Evolutionary conservation across 192 early-diverging fungal genomes (phyloP), one percentile per base, ranked within the genome.

Genomic region (Umbelopsis isabellina): DNA sequence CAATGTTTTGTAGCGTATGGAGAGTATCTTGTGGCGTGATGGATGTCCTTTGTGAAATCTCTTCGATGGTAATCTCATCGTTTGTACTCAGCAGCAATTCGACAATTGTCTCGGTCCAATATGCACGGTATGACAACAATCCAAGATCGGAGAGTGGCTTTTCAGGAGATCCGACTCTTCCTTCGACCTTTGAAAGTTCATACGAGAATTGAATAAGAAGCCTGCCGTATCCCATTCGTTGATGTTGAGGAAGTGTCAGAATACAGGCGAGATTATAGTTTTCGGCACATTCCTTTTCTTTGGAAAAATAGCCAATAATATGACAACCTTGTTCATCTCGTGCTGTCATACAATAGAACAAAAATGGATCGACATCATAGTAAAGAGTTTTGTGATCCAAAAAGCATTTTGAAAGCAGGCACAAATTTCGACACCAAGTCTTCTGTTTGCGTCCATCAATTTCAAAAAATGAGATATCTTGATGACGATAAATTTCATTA

Each of bases 261-360:
- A 99, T 99, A 83, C 98, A 99, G 1, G 98, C 97, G 23, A 99
- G 84, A 79, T 99, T 99, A 84, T 98, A 99, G 65, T 95, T 93
- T 64, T 97, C 95, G 1, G 90, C 82, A 1, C 93, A 95, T 75
- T 97, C 97, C 82, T 99, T 99, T 73, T 99, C 98, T 77, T 99
- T 99, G 58, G 94, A 97, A 78, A 99, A 99, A 78, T 99, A 99
- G 7, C 98, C 98, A 65, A 99, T 90, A 35, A 98, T 78, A 75
- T 97, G 94, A 69, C 85, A 91, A 1, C 98, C 98, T 27, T 86
- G 77, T 30, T 92, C 90, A 73, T 98, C 97, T 50, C 87, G 86
- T 73, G 87, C 77, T 3, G 95, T 96, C 91, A 99, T 92, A 53
- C 96, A 88, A 75, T 99, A 99, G 78, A 97, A 99, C 71, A 98